Base-by-base conservation (phyloP, 495 filamentous ascomycete species). In the Hypoxylon subgilvum region DNA sequence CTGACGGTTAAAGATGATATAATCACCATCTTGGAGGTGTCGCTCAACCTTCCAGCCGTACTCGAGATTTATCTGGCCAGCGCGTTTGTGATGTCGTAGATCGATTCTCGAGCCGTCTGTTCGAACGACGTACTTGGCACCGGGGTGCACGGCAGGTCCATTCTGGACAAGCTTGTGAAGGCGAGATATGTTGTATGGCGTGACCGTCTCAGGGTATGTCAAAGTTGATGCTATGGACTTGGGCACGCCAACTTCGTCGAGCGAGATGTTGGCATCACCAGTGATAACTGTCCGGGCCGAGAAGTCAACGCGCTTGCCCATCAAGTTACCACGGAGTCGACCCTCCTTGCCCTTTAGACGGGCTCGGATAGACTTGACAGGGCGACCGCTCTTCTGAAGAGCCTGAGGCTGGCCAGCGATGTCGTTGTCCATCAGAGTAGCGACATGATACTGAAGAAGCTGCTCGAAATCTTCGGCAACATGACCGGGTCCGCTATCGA, bases 301-400 rank as follows among this genome's bases (percentile, higher is more conserved):
- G 72, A 99, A 99, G 67, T 99, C 94, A 25, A 99, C 94, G 82
- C 94, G 94, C 75, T 99, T 99, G 32, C 94, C 94, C 94, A 98
- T 98, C 77, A 97, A 81, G 69, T 97, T 99, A 65, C 95, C 94
- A 72, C 94, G 90, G 12, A 99, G 80, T 76, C 94, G 90, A 66
- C 94, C 94, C 72, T 99, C 94, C 69, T 99, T 99, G 50, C 95
- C 94, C 81, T 99, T 99, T 63, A 99, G 75, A 76, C 94, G 91
- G 55, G 90, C 92, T 44, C 94, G 90, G 62, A 99, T 92, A 18
- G 92, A 88, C 77, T 99, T 99, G 55, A 99, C 89, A 0, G 94
- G 92, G 58, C 94, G 82, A 31, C 96, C 96, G 31, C 90, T 93
- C 74, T 99, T 99, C 68, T 97, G 95, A 70, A 97, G 77, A 3